These are phyloP conservation scores for Coniochaeta prunicola DNA, from an alignment of 2,329 filamentous ascomycete species.

Conservation along the genomic window DNA sequence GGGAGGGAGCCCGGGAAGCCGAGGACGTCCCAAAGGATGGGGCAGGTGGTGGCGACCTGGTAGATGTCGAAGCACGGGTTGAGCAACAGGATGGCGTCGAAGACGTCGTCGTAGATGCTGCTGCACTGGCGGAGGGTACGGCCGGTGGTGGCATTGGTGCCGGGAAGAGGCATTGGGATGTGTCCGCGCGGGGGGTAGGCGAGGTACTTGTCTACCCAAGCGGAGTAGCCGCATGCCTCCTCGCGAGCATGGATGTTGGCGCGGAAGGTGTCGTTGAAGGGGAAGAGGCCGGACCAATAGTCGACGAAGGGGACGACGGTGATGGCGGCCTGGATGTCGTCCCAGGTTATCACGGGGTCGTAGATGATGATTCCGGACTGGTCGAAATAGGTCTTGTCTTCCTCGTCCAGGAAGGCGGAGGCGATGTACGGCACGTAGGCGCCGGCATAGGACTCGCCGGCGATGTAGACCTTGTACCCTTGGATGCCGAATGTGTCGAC, in stretches of 20 bases:
- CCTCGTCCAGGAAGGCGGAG: constrained; percentile 60
- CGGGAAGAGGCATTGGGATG: constrained; percentile 43
- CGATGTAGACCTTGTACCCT: constrained; percentile 62
- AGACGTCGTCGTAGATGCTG: constrained; percentile 47
- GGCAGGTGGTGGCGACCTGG: constrained; percentile 65
- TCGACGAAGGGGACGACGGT: constrained; percentile 53
- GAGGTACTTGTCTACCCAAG: constrained; percentile 53
- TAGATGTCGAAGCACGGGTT: constrained; percentile 82
- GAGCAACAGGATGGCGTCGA: constrained; percentile 40
- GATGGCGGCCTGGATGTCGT: constrained; percentile 33
- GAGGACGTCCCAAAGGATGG: constrained; percentile 60
- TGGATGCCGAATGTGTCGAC: constrained; percentile 62
- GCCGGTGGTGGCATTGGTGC: constrained; percentile 28
- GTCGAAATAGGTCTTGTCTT: constrained; percentile 61
- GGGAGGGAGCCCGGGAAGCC: constrained; percentile 57
- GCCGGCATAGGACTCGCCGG: constrained; percentile 67
- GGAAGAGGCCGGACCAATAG: constrained; percentile 52
- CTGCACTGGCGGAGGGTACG: constrained; percentile 41
- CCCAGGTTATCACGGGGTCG: constrained; percentile 56
- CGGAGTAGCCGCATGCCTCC: constrained; percentile 54
- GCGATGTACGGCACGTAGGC: constrained; percentile 65
- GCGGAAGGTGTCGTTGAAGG: constrained; percentile 53
- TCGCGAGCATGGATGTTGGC: constrained; percentile 42
- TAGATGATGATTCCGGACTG: constrained; percentile 64
- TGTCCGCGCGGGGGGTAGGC: constrained; percentile 60